Percentiles rank a stretch among this genome's conserved stretches.
Conservation (phyloP, 1,284 basidiomycete species). For the Boletellus dicymbophilus region DNA sequence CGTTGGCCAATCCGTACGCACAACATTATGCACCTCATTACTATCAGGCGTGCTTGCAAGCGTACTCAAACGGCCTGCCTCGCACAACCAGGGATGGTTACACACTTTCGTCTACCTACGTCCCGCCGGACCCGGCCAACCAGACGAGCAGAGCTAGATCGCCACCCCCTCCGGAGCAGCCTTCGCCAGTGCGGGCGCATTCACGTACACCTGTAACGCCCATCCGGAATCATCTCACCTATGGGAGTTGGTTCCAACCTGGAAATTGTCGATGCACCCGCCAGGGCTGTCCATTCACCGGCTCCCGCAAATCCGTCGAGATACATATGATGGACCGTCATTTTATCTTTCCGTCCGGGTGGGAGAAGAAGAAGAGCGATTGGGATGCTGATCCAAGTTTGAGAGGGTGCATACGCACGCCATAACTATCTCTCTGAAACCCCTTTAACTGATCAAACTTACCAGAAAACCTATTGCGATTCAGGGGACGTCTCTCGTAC, state of each 20-base stretch:
- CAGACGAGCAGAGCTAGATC: constrained; percentile 15
- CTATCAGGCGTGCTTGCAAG: constrained; percentile 57
- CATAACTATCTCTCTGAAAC: not conserved
- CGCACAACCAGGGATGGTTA: constrained; percentile 54
- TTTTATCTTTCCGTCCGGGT: constrained; percentile 77
- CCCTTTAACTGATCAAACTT: constrained; percentile 2
- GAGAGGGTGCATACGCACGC: constrained; percentile 52
- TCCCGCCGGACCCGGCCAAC: constrained; percentile 23
- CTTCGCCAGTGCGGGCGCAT: constrained; percentile 4
- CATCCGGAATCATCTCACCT: constrained; percentile 21
- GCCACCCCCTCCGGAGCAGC: constrained; percentile 1
- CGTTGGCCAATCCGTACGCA: constrained; percentile 42
- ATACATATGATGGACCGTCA: constrained; percentile 91
- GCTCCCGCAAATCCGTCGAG: constrained; percentile 75
- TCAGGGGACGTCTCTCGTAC: constrained; percentile 74
- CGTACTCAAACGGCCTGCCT: constrained; percentile 24
- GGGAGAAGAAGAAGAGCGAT: constrained; percentile 65
- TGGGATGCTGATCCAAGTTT: constrained; percentile 80
- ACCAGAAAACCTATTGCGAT: constrained; percentile 76
- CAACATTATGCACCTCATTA: constrained; percentile 46
- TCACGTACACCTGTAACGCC: constrained; percentile 7
- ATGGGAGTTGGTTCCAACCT: constrained; percentile 57
- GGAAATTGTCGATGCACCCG: constrained; percentile 67
- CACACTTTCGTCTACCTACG: constrained; percentile 53
- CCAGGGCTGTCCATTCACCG: constrained; percentile 71